Evolutionary conservation across 257 asterid species (phyloP).

Genomic region (Marsdenia floribunda): DNA sequence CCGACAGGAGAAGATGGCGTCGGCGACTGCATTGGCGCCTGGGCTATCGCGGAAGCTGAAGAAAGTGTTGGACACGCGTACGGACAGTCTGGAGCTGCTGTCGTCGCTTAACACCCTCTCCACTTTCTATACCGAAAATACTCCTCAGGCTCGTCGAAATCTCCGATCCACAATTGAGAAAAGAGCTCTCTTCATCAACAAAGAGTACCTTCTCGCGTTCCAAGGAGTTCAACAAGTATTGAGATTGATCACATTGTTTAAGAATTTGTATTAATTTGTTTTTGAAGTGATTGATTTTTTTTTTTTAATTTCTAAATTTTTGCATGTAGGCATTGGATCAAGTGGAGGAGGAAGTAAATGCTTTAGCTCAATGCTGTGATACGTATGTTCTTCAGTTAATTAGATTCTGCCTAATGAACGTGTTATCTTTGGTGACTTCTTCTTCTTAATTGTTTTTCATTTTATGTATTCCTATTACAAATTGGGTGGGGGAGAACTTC

Average conservation of each 20-base stretch:
- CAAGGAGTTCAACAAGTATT: conserved; percentile 74
- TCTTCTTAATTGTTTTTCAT: background rate
- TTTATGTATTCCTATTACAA: background rate
- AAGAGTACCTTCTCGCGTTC: conserved; percentile 80
- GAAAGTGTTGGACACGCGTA: conserved; percentile 94
- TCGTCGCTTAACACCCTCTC: conserved; percentile 90
- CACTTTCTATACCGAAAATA: conserved; percentile 67
- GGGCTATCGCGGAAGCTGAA: conserved; percentile 98
- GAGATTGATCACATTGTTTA: background rate
- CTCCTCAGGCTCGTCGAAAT: conserved; percentile 76
- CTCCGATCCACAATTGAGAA: conserved; percentile 95
- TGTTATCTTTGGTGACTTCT: too few relatives aligned
- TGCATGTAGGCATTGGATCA: conserved; percentile 71
- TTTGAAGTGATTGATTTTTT: background rate
- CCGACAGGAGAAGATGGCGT: conserved; percentile 42
- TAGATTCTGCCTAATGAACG: background rate
- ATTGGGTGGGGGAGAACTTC: background rate
- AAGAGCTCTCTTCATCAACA: conserved; percentile 82
- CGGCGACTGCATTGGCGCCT: conserved; percentile 94
- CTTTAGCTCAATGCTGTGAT: conserved; percentile 86
- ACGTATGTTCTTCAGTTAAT: conserved; percentile 34
- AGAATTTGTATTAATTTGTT: background rate
- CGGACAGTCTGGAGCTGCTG: conserved; percentile 77
- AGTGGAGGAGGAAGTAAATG: conserved; percentile 90
- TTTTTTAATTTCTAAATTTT: background rate